phyloP scores from a whole-genome alignment of 139 green algal genomes.

The Microglena sp. region DNA sequence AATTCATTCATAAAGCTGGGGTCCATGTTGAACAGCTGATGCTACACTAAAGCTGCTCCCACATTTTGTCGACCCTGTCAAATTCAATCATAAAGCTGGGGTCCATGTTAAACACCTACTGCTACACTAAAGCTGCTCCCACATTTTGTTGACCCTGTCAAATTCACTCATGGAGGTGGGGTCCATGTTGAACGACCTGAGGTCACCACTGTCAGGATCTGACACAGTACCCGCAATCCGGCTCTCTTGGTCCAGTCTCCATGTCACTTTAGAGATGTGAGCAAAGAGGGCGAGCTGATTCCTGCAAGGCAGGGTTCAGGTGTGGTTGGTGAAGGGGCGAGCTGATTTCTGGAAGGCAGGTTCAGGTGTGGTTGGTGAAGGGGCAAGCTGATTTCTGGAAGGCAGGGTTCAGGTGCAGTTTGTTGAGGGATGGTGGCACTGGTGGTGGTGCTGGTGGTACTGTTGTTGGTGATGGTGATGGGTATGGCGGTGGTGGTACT shows the following conservation, averaged over 20 bases:
- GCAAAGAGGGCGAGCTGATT: constrained; percentile 50
- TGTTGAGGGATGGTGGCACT: neutral
- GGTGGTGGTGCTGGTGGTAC: neutral
- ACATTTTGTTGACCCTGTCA: constrained; percentile 23
- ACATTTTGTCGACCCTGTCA: too few relatives aligned
- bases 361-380: neutral
- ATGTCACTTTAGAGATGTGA: constrained; percentile 50
- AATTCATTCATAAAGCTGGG: too few relatives aligned
- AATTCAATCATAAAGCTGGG: too few relatives aligned
- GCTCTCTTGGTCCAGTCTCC: constrained; percentile 28
- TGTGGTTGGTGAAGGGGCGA: neutral
- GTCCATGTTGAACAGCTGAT: too few relatives aligned
- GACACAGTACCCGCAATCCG: constrained; percentile 33
- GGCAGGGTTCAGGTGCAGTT: neutral
- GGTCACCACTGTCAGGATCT: constrained; percentile 18
- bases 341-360: neutral
- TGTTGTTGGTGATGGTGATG: neutral
- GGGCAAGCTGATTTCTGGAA: neutral
- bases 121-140: constrained; percentile 13
- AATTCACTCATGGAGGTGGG: constrained; percentile 5
- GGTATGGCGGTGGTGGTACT: neutral
- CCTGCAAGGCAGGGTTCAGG: constrained; percentile 17
- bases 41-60: too few relatives aligned
- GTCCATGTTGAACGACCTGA: constrained; percentile 21
- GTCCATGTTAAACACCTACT: too few relatives aligned